These are phyloP conservation scores for Ustilago cynodontis DNA, from an alignment of 1,284 basidiomycete genomes.

Conservation along the genomic window DNA sequence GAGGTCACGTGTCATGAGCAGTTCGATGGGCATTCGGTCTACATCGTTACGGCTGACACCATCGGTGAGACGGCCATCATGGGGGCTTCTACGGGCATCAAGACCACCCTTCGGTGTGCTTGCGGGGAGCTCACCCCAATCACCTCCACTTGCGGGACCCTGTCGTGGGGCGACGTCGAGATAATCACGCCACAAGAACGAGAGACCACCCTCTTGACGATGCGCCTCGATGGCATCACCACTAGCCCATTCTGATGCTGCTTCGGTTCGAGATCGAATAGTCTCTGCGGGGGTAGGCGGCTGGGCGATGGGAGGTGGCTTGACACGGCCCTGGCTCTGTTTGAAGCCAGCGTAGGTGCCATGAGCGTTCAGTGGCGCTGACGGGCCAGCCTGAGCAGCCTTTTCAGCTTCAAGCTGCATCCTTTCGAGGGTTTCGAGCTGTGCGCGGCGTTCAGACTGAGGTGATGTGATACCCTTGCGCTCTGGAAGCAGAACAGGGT, in stretches of 20 bases:
- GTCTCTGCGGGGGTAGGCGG: conserved; percentile 61
- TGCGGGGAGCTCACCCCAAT: conserved; percentile 52
- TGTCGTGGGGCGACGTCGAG: conserved; percentile 61
- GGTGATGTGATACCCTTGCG: conserved; percentile 44
- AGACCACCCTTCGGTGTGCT: conserved; percentile 25
- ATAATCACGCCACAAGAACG: conserved; percentile 65
- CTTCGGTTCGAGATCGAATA: conserved; percentile 35
- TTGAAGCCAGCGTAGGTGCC: conserved; percentile 59
- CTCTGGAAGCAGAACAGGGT: conserved; percentile 59
- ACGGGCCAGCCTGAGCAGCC: conserved; percentile 19
- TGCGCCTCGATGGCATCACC: conserved; percentile 47
- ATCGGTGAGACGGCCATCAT: conserved; percentile 40
- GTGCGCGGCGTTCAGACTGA: conserved; percentile 50
- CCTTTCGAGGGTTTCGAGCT: conserved; percentile 31
- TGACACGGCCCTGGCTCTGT: conserved; percentile 21
- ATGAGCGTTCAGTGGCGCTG: conserved; percentile 40
- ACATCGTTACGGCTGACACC: conserved; percentile 53
- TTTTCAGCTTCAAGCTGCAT: conserved; percentile 28
- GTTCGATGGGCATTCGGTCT: conserved; percentile 67
- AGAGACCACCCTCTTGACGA: conserved; percentile 55
- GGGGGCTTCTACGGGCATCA: conserved; percentile 28
- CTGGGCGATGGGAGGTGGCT: conserved; percentile 64
- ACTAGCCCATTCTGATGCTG: conserved; percentile 53
- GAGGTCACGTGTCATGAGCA: conserved; percentile 66
- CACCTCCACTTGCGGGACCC: conserved; percentile 62